Evolutionary conservation across 2,329 filamentous ascomycete genomes (phyloP), one percentile per base, ranked within the genome.

Genomic region (Arthrinium phaeospermum): DNA sequence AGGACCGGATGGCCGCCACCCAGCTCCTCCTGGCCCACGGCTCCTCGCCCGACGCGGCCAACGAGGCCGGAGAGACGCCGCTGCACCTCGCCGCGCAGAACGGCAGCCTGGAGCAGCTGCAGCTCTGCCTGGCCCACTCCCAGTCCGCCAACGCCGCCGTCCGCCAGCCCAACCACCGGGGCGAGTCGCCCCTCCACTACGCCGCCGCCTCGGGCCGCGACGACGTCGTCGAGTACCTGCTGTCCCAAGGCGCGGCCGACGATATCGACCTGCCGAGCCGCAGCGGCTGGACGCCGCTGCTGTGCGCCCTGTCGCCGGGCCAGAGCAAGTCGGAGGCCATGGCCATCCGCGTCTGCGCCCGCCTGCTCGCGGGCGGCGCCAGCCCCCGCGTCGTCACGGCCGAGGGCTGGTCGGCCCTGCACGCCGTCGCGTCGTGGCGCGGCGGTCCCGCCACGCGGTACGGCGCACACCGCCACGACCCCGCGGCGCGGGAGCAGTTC

Each of bases 321-420:
- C 46, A 45, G 30, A 22, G 30, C 16, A 71, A 74, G 71, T 67
- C 53, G 67, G 53, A 5, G 13, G 47, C 67, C 69, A 70, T 7
- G 49, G 46, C 46, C 19, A 57, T 71, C 30, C 67, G 71, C 67
- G 53, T 73, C 41, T 53, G 41, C 46, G 67, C 69, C 24, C 64
- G 24, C 37, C 70, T 71, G 27, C 73, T 74, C 41, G 27, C 64
- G 44, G 64, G 53, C 49, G 72, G 72, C 45, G 71, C 71, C 37
- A 45, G 71, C 68, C 44, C 71, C 44, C 44, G 47, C 22, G 49
- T 69, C 64, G 72, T 74, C 69, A 74, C 71, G 71, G 71, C 68
- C 67, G 72, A 74, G 37, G 71, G 69, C 70, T 74, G 72, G 72
- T 72, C 72, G 34, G 61, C 69, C n/a, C 67, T 72, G 27, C 73